Percentiles rank a stretch among this genome's conserved stretches.
Evolutionary conservation across 2,329 filamentous ascomycete genomes (phyloP).

Genomic region (Xylaria sp.): DNA sequence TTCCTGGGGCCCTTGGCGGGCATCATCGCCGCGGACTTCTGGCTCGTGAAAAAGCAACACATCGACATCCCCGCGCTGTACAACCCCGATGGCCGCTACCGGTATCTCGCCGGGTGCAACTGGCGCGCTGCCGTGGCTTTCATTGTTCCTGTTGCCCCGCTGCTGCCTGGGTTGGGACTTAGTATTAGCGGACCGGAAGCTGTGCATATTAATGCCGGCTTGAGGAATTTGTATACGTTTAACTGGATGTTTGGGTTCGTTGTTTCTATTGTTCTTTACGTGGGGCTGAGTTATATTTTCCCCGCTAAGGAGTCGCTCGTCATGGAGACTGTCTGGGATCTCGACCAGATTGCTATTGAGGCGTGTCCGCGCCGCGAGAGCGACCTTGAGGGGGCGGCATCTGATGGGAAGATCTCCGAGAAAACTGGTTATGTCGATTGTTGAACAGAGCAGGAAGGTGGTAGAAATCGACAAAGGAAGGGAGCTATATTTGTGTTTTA

Average conservation of each 20-base stretch:
- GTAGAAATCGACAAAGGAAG: background rate
- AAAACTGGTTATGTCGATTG: background rate
- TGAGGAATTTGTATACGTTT: slow-evolving; percentile 68
- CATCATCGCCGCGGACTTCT: slow-evolving; percentile 70
- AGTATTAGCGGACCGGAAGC: slow-evolving; percentile 51
- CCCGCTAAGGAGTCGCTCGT: slow-evolving; percentile 64
- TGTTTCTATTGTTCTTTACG: slow-evolving; percentile 66
- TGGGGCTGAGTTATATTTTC: slow-evolving; percentile 58
- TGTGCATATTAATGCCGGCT: slow-evolving; percentile 55
- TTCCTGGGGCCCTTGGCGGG: slow-evolving; percentile 73
- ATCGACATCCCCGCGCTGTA: slow-evolving; percentile 56
- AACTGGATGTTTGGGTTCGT: slow-evolving; percentile 74
- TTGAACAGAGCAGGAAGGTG: background rate
- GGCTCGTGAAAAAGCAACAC: slow-evolving; percentile 66
- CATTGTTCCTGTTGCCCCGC: slow-evolving; percentile 65
- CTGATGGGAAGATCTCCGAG: slow-evolving; percentile 17
- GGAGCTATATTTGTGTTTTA: background rate
- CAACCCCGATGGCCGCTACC: slow-evolving; percentile 58
- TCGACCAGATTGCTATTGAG: slow-evolving; percentile 45
- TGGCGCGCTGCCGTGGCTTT: slow-evolving; percentile 70
- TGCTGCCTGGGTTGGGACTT: slow-evolving; percentile 65
- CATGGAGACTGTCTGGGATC: slow-evolving; percentile 53
- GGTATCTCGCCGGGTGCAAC: slow-evolving; percentile 60
- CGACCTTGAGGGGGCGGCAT: slow-evolving; percentile 32
- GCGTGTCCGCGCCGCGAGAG: slow-evolving; percentile 35